Percentiles rank a stretch among this genome's conserved stretches.
Conservation (phyloP, 2,329 filamentous ascomycete genomes). For the Colletotrichum acutatum region DNA sequence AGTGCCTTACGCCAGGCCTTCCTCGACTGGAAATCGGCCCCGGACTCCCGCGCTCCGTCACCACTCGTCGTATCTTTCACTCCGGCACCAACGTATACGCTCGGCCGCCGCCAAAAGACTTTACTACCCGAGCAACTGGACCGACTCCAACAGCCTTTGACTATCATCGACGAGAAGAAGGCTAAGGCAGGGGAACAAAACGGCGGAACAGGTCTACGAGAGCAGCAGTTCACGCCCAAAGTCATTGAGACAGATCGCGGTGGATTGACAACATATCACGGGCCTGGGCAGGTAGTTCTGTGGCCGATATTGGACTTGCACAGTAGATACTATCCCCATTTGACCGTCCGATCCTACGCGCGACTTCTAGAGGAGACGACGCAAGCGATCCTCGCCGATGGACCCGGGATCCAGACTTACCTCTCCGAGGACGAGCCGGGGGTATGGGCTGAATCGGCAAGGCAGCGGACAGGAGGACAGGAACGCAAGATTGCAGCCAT, state of each 20-base stretch:
- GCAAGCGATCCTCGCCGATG: slow-evolving; percentile 67
- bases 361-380: slow-evolving; percentile 81
- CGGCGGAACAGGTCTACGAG: slow-evolving; percentile 4
- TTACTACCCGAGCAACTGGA: slow-evolving; percentile 58
- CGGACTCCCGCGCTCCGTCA: slow-evolving; percentile 57
- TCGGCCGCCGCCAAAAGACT: slow-evolving; percentile 80
- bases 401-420: slow-evolving; percentile 68
- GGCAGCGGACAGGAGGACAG: slow-evolving; percentile 42
- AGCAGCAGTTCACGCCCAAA: slow-evolving; percentile 60
- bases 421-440: slow-evolving; percentile 81
- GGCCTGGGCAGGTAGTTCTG: slow-evolving; percentile 90
- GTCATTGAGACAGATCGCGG: slow-evolving; percentile 81
- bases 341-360: slow-evolving; percentile 82
- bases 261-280: slow-evolving; percentile 94
- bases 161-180: slow-evolving; percentile 42
- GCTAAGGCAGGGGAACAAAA: no score
- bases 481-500: slow-evolving; percentile 86
- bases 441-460: slow-evolving; percentile 73
- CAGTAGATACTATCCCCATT: slow-evolving; percentile 60
- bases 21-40: slow-evolving; percentile 48
- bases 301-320: slow-evolving; percentile 91
- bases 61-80: slow-evolving; percentile 86
- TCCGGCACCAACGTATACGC: slow-evolving; percentile 86
- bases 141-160: slow-evolving; percentile 55
- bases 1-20: slow-evolving; percentile 45